Base-by-base conservation (phyloP, 495 filamentous ascomycete species). In the Aspergillus panamensis region DNA sequence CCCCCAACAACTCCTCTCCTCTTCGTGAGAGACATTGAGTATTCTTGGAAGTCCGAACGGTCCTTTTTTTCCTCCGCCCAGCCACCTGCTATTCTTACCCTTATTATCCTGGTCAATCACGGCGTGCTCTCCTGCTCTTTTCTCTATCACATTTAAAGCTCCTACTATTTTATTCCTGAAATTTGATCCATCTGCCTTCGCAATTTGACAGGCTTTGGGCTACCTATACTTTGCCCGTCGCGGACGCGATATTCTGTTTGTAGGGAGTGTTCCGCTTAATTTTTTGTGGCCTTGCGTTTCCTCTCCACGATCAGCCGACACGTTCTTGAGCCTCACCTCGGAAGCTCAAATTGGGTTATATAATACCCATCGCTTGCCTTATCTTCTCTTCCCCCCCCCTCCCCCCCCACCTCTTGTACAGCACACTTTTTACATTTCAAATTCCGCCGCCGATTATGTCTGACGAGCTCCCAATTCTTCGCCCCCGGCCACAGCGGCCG, bases 401-500 rank as follows among this genome's bases (percentile, higher is more conserved):
- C 30, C 12, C 13, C 33, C 9, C 20, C 8, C 32, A 13, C 25
- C n/a, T 12, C 53, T 39, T 35, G 20, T 12, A 39, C 32, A 52
- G 50, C 8, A 20, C 20, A 39, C 50, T 20, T 39, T 8, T 25
- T 40, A 5, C 30, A 35, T 32, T 12, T 33, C 13, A 8, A 39
- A 20, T 52, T 49, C 45, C 44, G n/a, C 45, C 42, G 30, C 48
- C 57, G 29, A 57, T 50, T 37, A 79, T 79, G 77, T 61, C 71
- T 56, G 76, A 80, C 59, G 70, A 77, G 51, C 77, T 77, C 64
- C 80, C 79, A 47, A 75, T 92, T 64, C 70, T 87, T 55, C 84
- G 86, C 25, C 90, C 91, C 3, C 82, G 85, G 57, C 90, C 91
- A 43, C 84, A 87, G 49, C 82, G 85, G 57, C 90, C 91, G 39